Evolutionary conservation across 2,329 filamentous ascomycete species (phyloP).

Genomic region (Fusarium subtropicale): DNA sequence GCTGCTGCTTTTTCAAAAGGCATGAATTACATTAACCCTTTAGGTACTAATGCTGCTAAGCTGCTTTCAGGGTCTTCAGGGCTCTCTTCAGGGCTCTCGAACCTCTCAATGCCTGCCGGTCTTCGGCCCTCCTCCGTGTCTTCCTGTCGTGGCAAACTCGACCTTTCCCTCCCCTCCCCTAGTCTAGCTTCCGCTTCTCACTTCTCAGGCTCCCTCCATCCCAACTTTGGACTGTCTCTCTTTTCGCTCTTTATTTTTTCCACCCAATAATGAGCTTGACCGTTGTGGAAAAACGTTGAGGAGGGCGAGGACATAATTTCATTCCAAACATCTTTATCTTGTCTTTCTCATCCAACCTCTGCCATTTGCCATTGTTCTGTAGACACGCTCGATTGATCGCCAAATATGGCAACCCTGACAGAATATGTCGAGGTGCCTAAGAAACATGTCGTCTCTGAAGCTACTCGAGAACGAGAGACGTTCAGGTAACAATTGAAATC

Average conservation of each 20-base stretch:
- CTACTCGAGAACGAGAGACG: constrained; percentile 49
- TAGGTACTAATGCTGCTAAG: not conserved
- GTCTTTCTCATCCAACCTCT: not conserved
- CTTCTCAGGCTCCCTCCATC: not conserved
- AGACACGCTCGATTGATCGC: not conserved
- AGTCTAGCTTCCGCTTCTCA: not conserved
- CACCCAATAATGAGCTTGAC: not conserved
- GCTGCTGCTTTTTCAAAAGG: not conserved
- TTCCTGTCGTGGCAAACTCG: not conserved
- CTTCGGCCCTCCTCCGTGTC: constrained; percentile 8
- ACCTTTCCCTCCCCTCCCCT: not conserved
- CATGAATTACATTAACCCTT: not conserved
- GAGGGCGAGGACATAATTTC: not conserved
- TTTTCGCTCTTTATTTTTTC: not conserved
- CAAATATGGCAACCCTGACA: constrained; percentile 12
- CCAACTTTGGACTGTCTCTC: not conserved
- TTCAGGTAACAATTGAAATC: constrained; percentile 42
- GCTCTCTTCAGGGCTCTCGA: not conserved
- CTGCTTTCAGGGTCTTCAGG: not conserved
- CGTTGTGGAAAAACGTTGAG: constrained; percentile 4
- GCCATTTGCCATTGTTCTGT: not conserved
- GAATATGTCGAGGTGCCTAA: constrained; percentile 12
- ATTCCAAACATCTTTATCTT: not conserved
- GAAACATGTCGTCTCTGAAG: constrained; percentile 40
- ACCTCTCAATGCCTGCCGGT: constrained; percentile 3